Conservation (phyloP, 2,329 filamentous ascomycete species). For the Scedosporium dehoogii region DNA sequence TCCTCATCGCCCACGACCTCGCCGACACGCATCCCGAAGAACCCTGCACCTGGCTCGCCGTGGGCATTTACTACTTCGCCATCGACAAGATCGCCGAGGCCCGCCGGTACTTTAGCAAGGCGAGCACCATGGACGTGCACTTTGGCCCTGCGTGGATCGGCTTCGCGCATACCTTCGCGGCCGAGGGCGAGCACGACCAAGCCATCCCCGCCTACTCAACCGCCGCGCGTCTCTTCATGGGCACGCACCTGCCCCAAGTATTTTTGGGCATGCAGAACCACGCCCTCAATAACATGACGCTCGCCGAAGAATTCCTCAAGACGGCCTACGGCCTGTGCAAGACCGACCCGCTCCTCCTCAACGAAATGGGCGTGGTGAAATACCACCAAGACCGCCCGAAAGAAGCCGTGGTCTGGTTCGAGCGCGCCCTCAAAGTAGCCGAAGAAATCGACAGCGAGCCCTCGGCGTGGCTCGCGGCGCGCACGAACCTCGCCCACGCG, state of each 20-base stretch:
- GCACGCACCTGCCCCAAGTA: slow-evolving; percentile 88
- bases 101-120: slow-evolving; percentile 91
- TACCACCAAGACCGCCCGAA: slow-evolving; percentile 79
- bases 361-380: slow-evolving; percentile 92
- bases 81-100: slow-evolving; percentile 88
- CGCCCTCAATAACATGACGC: slow-evolving; percentile 84
- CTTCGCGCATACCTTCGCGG: slow-evolving; percentile 95
- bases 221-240: slow-evolving; percentile 88
- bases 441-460: slow-evolving; percentile 74
- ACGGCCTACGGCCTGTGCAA: slow-evolving; percentile 77
- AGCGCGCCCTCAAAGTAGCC: slow-evolving; percentile 65
- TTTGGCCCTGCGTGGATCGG: slow-evolving; percentile 98
- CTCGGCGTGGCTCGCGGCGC: slow-evolving; percentile 70
- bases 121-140: slow-evolving; percentile 94
- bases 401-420: slow-evolving; percentile 69
- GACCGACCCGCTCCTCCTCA: slow-evolving; percentile 80
- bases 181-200: slow-evolving; percentile 95
- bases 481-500: slow-evolving; percentile 84
- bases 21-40: slow-evolving; percentile 87
- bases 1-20: slow-evolving; percentile 84
- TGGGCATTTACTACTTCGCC: slow-evolving; percentile 88
- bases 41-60: slow-evolving; percentile 85
- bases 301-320: slow-evolving; percentile 90
- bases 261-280: slow-evolving; percentile 99
- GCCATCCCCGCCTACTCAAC: slow-evolving; percentile 97